Percentiles rank a stretch among this genome's conserved stretches.
These are phyloP conservation scores for Sporothrix curviconia DNA, from an alignment of 2,329 filamentous ascomycete species.

Conservation along the genomic window DNA sequence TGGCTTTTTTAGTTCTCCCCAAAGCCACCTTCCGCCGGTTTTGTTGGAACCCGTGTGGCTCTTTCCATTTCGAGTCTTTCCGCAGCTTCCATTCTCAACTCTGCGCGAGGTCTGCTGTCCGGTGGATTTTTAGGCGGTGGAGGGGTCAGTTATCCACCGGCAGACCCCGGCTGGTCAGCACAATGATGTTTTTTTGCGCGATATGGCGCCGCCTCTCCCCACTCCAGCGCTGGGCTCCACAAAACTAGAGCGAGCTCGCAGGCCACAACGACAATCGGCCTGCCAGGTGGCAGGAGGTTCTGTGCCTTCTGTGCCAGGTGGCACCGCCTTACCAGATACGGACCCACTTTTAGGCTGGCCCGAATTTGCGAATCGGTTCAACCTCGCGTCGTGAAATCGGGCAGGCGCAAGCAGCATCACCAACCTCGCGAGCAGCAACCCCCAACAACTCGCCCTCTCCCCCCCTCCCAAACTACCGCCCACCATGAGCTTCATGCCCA, in stretches of 20 bases:
- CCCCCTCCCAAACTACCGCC: slow-evolving; percentile 7
- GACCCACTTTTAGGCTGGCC: slow-evolving; percentile 1
- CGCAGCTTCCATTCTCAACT: not conserved
- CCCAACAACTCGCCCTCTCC: not conserved
- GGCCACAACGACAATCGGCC: not conserved
- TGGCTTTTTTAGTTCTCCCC: not conserved
- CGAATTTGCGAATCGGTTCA: not conserved
- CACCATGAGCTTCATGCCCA: slow-evolving; percentile 61
- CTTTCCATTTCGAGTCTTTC: not conserved
- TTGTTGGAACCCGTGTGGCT: slow-evolving; percentile 1
- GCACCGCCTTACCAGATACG: no score
- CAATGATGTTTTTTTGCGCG: no score
- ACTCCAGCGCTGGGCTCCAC: no score
- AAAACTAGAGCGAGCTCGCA: no score
- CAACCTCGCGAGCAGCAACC: no score
- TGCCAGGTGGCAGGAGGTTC: no score
- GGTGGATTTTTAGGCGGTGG: slow-evolving; percentile 5
- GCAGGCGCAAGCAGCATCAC: not conserved
- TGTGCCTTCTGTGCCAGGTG: no score
- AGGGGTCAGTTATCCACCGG: no score
- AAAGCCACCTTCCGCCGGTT: not conserved
- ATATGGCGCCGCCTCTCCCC: slow-evolving; percentile 3
- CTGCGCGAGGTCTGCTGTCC: slow-evolving; percentile 2
- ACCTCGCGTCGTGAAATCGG: slow-evolving; percentile 9
- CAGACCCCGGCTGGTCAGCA: no score